Percentiles rank a stretch among this genome's conserved stretches.
These are phyloP conservation scores for Sphagnum tenellum DNA, from an alignment of 225 moss, liverwort and hornwort genomes.

Conservation along the genomic window DNA sequence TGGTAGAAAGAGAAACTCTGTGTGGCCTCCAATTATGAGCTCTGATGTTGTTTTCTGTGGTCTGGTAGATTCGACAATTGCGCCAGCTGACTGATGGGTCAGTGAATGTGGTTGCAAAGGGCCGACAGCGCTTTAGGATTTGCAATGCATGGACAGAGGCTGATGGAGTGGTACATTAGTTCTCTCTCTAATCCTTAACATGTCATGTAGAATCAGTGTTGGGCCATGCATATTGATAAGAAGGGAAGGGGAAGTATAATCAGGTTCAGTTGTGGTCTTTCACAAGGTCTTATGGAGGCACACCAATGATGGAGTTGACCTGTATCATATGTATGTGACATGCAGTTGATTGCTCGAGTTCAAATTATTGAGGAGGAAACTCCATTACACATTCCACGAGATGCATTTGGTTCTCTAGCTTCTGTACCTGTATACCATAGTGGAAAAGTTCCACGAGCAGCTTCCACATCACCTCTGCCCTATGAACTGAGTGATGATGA, in stretches of 20 bases:
- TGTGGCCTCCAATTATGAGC: too few relatives aligned
- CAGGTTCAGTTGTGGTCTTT: neutral
- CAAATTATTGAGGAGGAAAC: conserved; percentile 92
- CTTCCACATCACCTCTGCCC: conserved; percentile 36
- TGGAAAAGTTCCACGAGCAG: conserved; percentile 81
- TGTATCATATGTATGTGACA: too few relatives aligned
- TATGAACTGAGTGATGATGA: conserved; percentile 82
- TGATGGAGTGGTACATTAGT: conserved; percentile 64
- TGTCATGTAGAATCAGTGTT: neutral
- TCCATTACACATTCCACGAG: conserved; percentile 73
- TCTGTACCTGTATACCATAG: conserved; percentile 62
- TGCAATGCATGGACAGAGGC: conserved; percentile 86
- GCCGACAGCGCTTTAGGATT: conserved; percentile 84
- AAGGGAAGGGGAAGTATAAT: neutral
- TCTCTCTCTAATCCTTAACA: conserved; percentile 7
- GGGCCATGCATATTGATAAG: neutral
- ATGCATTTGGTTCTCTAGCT: conserved; percentile 70
- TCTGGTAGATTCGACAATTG: conserved; percentile 68
- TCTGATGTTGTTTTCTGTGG: neutral
- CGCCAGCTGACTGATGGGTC: conserved; percentile 87
- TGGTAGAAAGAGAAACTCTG: too few relatives aligned
- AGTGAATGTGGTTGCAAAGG: conserved; percentile 86
- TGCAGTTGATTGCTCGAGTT: conserved; percentile 85
- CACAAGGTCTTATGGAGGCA: too few relatives aligned
- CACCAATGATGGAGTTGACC: too few relatives aligned